A percentile compares a stretch with the other conserved stretches of the same genome.
These are phyloP conservation scores for Tephrocybe rancida DNA, from an alignment of 768 basidiomycete genomes.

Conservation along the genomic window DNA sequence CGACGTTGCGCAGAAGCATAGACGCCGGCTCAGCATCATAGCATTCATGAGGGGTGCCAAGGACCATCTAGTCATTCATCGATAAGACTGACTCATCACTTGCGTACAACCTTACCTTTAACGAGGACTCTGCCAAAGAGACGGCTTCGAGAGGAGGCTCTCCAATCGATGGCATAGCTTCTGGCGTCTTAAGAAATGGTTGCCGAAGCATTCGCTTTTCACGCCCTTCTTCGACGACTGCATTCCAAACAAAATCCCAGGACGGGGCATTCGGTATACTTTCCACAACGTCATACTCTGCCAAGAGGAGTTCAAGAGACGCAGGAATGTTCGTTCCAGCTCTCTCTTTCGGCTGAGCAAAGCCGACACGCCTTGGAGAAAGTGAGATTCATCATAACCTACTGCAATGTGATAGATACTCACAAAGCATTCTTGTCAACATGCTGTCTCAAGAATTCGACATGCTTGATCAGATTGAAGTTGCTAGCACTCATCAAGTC, in stretches of 20 bases:
- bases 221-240: constrained; percentile 70
- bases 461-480: constrained; percentile 80
- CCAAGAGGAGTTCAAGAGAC: constrained; percentile 44
- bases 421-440: constrained; percentile 89
- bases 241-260: constrained; percentile 80
- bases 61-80: constrained; percentile 60
- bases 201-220: constrained; percentile 68
- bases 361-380: constrained; percentile 63
- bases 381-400: constrained; percentile 14
- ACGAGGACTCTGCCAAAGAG: constrained; percentile 62
- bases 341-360: constrained; percentile 45
- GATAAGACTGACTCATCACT: background rate
- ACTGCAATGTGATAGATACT: constrained; percentile 32
- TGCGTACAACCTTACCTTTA: constrained; percentile 55
- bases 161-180: constrained; percentile 35
- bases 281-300: constrained; percentile 54
- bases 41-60: constrained; percentile 70
- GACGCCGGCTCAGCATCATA: constrained; percentile 68
- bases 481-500: constrained; percentile 66
- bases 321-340: constrained; percentile 38
- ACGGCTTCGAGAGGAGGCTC: constrained; percentile 39
- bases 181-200: constrained; percentile 49
- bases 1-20: constrained; percentile 54
- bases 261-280: constrained; percentile 39
- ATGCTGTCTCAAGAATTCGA: constrained; percentile 78